Evolutionary conservation across 176 grass and related monocot species (phyloP), one percentile per base, ranked within the genome.

Genomic region (Juncus effusus): DNA sequence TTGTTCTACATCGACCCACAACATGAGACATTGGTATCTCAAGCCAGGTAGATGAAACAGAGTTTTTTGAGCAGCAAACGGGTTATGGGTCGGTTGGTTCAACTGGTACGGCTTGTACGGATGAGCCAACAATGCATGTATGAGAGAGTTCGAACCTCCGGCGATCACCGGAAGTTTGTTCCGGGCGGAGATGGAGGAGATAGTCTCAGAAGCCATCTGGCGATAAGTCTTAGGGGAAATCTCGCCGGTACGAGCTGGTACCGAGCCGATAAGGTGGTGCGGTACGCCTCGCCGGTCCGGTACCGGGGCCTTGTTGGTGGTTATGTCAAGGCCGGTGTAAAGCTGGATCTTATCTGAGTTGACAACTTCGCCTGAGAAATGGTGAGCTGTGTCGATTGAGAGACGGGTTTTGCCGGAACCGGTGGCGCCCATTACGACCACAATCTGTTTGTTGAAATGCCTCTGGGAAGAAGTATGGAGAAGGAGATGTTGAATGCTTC

Each of bases 341-440:
- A 87, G 80, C 70, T 91, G 88, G 52, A 87, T 91, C 78, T 91
- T 91, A 59, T 91, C 88, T 70, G 88, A 68, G 77, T 91, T 91
- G 42, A 91, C 56, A 44, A 87, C 77, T 78, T 91, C 88, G 19
- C 84, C 84, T 68, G 40, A 67, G 36, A 91, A 76, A 44, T 40
- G 60, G 2, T 56, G 61, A 35, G 84, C 84, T 67, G 81, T 75
- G 63, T 91, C 81, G 78, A 91, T 84, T 12, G 88, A 91, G 38
- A 91, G 83, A 77, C 86, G 83, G 6, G 88, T 85, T 75, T 91
- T 91, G 49, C 88, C 88, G 1, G 88, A 83, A 36, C 88, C 88
- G 13, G 88, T 91, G 13, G 83, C 80, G 14, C 88, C 88, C 11
- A 91, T 72, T 79, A 91, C 77, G 56, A 83, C 88, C 47, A 87